Percentiles rank a stretch among this genome's conserved stretches.
phyloP scores from a whole-genome alignment of 345 rosid species.

The Cardamine resedifolia region DNA sequence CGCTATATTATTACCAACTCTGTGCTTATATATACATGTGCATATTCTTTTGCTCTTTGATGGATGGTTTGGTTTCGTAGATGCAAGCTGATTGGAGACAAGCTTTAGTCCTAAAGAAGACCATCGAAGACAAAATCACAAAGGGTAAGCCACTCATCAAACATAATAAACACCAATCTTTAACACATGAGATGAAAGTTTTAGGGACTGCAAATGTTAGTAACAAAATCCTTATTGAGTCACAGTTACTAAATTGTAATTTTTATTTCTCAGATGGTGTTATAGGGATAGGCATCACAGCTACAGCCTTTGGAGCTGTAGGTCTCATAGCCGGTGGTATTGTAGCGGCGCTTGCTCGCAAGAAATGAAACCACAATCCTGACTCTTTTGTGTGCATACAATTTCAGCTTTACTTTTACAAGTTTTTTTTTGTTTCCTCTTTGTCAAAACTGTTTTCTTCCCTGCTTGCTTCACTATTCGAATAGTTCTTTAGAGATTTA shows the following conservation, averaged over 20 bases:
- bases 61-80: constrained; percentile 39
- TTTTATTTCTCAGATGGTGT: constrained; percentile 65
- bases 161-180: background rate
- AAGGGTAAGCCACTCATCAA: constrained; percentile 49
- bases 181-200: background rate
- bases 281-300: constrained; percentile 88
- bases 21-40: background rate
- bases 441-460: background rate
- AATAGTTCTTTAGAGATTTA: constrained; percentile 13
- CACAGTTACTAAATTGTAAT: background rate
- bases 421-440: background rate
- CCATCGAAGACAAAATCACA: constrained; percentile 65
- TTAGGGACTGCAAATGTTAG: background rate
- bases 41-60: background rate
- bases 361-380: constrained; percentile 44
- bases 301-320: constrained; percentile 76
- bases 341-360: constrained; percentile 78
- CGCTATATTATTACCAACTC: background rate
- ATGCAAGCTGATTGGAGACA: constrained; percentile 88
- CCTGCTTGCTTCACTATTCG: background rate
- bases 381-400: constrained; percentile 32
- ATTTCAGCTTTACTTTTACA: background rate
- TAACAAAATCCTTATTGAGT: background rate
- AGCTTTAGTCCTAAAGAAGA: constrained; percentile 65
- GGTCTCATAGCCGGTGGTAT: constrained; percentile 85